These are phyloP conservation scores for Mycena galericulata DNA, from an alignment of 768 basidiomycete species.

Conservation along the genomic window DNA sequence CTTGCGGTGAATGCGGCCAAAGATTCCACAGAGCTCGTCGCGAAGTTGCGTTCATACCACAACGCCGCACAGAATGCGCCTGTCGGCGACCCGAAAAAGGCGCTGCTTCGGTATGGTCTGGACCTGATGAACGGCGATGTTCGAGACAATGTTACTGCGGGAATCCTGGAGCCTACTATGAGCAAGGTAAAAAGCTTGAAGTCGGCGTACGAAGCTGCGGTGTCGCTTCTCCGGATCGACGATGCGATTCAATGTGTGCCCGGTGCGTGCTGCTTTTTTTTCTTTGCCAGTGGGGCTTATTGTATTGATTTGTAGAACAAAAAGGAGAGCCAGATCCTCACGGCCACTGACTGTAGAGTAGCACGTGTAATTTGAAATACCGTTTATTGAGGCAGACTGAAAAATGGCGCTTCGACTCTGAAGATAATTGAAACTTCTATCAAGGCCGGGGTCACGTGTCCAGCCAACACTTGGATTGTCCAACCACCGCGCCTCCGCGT, in stretches of 20 bases:
- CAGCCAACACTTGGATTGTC: background rate
- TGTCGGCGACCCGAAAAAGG: constrained; percentile 91
- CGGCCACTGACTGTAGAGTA: constrained; percentile 67
- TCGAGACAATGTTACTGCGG: constrained; percentile 93
- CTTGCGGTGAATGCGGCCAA: constrained; percentile 98
- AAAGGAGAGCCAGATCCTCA: constrained; percentile 80
- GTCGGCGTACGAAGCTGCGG: constrained; percentile 96
- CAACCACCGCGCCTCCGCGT: background rate
- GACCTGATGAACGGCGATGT: constrained; percentile 96
- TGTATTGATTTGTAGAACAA: constrained; percentile 61
- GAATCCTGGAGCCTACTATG: constrained; percentile 95
- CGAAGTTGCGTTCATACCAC: constrained; percentile 96
- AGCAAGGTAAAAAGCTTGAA: constrained; percentile 98
- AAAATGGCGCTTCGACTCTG: too few species aligned
- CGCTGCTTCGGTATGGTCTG: constrained; percentile 90
- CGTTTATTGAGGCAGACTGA: background rate
- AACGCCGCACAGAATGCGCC: constrained; percentile 96
- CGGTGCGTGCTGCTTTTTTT: constrained; percentile 60
- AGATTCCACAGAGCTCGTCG: constrained; percentile 97
- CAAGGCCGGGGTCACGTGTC: constrained; percentile 29
- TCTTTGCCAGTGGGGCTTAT: constrained; percentile 34
- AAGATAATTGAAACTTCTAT: too few species aligned
- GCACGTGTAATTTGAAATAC: constrained; percentile 4
- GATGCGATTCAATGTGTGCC: constrained; percentile 94
- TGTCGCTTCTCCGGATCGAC: constrained; percentile 94